Evolutionary conservation across 768 basidiomycete genomes (phyloP).

Genomic region (Termitomyces sp.): DNA sequence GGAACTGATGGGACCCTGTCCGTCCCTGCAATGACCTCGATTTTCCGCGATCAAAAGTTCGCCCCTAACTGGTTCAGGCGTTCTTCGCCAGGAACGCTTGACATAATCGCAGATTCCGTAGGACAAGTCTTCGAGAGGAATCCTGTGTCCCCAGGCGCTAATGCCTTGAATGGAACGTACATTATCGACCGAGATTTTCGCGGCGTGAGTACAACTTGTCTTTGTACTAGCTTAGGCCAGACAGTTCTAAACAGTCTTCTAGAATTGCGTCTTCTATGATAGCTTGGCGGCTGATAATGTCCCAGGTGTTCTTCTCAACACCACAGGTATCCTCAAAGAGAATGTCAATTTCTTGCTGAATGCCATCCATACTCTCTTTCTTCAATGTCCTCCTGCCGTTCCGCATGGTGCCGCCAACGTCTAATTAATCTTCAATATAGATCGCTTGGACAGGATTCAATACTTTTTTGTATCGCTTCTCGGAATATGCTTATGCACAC

Average conservation of each 20-base stretch:
- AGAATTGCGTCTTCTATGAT: constrained; percentile 5
- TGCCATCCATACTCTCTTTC: constrained; percentile 8
- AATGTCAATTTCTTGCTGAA: constrained; percentile 12
- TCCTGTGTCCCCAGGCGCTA: constrained; percentile 9
- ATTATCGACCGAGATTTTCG: not conserved
- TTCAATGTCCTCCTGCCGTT: constrained; percentile 2
- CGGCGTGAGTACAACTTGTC: not conserved
- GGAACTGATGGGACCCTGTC: constrained; percentile 10
- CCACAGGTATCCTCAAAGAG: constrained; percentile 10
- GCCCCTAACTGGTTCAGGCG: constrained; percentile 8
- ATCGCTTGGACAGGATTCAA: not conserved
- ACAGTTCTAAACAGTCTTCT: not conserved
- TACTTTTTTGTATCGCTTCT: not conserved
- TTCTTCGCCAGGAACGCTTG: constrained; percentile 1
- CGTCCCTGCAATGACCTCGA: constrained; percentile 10
- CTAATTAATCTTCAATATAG: not conserved
- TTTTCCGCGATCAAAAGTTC: constrained; percentile 13
- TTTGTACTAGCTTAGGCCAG: not conserved
- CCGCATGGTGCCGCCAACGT: constrained; percentile 8
- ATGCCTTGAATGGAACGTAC: constrained; percentile 7
- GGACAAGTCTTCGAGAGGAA: not conserved
- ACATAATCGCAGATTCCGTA: not conserved
- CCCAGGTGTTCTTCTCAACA: constrained; percentile 10
- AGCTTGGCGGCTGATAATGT: constrained; percentile 8
- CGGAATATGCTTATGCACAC: not conserved